These are phyloP conservation scores for Fomitiporia mediterranea DNA, from an alignment of 1,284 basidiomycete genomes.

Conservation along the genomic window DNA sequence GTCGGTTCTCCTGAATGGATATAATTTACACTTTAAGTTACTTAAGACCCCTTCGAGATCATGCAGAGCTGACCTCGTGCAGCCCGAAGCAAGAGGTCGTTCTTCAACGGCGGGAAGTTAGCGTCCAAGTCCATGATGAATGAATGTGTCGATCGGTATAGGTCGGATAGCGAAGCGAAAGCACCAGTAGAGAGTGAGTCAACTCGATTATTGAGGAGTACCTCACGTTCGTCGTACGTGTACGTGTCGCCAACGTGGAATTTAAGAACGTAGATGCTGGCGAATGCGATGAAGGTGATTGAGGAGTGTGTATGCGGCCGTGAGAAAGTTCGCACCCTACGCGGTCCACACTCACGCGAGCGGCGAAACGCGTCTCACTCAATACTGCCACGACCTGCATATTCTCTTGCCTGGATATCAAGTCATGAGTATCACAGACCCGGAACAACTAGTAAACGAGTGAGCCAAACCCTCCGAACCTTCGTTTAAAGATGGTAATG, in stretches of 20 bases:
- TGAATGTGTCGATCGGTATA: background rate
- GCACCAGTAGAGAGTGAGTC: background rate
- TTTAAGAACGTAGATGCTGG: background rate
- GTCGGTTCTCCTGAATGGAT: conserved; percentile 68
- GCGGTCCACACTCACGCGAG: conserved; percentile 1
- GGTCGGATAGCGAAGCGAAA: no score
- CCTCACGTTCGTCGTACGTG: conserved; percentile 1
- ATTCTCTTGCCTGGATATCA: background rate
- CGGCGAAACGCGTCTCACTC: background rate
- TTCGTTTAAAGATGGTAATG: background rate
- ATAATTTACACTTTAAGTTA: background rate
- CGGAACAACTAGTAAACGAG: conserved; percentile 58
- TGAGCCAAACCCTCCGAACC: conserved; percentile 31
- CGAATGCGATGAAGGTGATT: conserved; percentile 6
- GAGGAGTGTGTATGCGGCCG: conserved; percentile 2
- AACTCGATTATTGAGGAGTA: background rate
- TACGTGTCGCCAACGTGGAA: conserved; percentile 12
- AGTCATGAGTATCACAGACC: conserved; percentile 43
- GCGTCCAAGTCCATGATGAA: background rate
- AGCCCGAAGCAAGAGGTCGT: conserved; percentile 87
- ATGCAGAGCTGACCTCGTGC: conserved; percentile 58
- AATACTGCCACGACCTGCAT: background rate
- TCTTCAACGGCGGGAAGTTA: conserved; percentile 73
- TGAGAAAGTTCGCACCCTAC: background rate
- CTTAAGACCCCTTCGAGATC: background rate